phyloP scores from a whole-genome alignment of 2,329 filamentous ascomycete species.

The Cladophialophora psammophila region DNA sequence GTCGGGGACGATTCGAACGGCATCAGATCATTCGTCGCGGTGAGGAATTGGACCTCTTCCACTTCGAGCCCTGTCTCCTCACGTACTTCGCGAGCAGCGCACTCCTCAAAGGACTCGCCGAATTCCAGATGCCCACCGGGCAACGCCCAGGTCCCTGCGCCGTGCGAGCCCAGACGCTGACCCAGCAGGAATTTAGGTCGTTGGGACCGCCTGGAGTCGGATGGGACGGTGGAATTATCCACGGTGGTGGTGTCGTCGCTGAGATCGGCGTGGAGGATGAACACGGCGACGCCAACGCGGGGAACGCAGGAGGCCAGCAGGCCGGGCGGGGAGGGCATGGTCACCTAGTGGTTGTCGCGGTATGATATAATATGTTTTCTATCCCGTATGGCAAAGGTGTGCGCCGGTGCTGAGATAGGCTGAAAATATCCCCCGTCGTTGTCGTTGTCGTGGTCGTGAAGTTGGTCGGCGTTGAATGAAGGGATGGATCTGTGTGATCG shows the following conservation, averaged over 20 bases:
- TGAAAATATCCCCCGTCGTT: too few relatives aligned
- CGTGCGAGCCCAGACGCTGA: slow-evolving; percentile 56
- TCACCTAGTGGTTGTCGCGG: not conserved
- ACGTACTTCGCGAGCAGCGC: slow-evolving; percentile 70
- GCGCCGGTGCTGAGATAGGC: too few relatives aligned
- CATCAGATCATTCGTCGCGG: slow-evolving; percentile 73
- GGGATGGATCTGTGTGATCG: too few relatives aligned
- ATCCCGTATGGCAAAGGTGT: too few relatives aligned
- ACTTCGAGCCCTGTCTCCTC: slow-evolving; percentile 75
- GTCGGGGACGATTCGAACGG: slow-evolving; percentile 17
- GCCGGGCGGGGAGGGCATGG: not conserved
- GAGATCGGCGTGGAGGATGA: slow-evolving; percentile 49
- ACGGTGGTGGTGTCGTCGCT: not conserved
- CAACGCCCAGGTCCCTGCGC: slow-evolving; percentile 68
- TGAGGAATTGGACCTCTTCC: slow-evolving; percentile 60
- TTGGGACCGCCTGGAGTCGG: not conserved
- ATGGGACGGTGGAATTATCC: not conserved
- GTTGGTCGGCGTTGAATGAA: too few relatives aligned
- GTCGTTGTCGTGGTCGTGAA: too few relatives aligned
- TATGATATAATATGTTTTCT: too few relatives aligned
- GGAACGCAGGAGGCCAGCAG: slow-evolving; percentile 34
- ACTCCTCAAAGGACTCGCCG: slow-evolving; percentile 67
- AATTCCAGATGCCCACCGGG: slow-evolving; percentile 80
- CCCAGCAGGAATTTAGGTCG: slow-evolving; percentile 56
- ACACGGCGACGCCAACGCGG: slow-evolving; percentile 58